A percentile compares a stretch with the other conserved stretches of the same genome.
phyloP scores from a whole-genome alignment of 2,329 filamentous ascomycete genomes.

The Ascochyta fabae region DNA sequence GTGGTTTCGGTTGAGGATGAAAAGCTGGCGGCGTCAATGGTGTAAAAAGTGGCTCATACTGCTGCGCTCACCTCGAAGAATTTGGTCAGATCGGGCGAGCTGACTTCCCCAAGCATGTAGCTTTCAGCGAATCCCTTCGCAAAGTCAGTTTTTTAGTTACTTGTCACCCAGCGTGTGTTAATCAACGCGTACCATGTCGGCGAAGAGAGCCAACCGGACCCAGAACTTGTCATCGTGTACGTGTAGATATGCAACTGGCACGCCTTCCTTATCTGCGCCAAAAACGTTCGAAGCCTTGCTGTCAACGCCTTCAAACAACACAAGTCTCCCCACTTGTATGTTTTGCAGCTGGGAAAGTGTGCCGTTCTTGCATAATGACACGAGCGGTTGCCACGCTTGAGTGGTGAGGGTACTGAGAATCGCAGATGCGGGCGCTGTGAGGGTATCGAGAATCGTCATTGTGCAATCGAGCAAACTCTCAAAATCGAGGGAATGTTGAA shows the following conservation, averaged over 20 bases:
- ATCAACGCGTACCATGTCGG: slow-evolving; percentile 65
- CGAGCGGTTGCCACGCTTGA: slow-evolving; percentile 57
- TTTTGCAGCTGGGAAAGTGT: slow-evolving; percentile 55
- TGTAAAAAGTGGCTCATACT: not conserved
- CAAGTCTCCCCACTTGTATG: slow-evolving; percentile 56
- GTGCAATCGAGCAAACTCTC: not conserved
- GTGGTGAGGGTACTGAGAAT: slow-evolving; percentile 49
- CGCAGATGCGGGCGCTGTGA: slow-evolving; percentile 13
- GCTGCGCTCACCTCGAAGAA: slow-evolving; percentile 66
- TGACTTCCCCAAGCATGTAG: slow-evolving; percentile 75
- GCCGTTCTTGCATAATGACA: slow-evolving; percentile 54
- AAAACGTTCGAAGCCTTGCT: slow-evolving; percentile 53
- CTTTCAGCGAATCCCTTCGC: slow-evolving; percentile 69
- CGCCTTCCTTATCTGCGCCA: slow-evolving; percentile 47
- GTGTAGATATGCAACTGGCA: slow-evolving; percentile 61
- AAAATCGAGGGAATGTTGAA: not conserved
- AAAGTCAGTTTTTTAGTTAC: not conserved
- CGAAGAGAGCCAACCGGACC: slow-evolving; percentile 71
- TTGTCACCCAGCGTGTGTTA: not conserved
- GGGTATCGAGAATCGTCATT: slow-evolving; percentile 43
- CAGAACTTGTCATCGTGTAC: slow-evolving; percentile 73
- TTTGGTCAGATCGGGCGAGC: slow-evolving; percentile 68
- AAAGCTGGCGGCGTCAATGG: slow-evolving; percentile 59
- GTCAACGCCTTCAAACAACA: slow-evolving; percentile 53
- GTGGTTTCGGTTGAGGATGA: slow-evolving; percentile 70